Evolutionary conservation across 371 early-diverging fungal genomes (phyloP), one percentile per base, ranked within the genome.

Genomic region (Mucor lusitanicus): DNA sequence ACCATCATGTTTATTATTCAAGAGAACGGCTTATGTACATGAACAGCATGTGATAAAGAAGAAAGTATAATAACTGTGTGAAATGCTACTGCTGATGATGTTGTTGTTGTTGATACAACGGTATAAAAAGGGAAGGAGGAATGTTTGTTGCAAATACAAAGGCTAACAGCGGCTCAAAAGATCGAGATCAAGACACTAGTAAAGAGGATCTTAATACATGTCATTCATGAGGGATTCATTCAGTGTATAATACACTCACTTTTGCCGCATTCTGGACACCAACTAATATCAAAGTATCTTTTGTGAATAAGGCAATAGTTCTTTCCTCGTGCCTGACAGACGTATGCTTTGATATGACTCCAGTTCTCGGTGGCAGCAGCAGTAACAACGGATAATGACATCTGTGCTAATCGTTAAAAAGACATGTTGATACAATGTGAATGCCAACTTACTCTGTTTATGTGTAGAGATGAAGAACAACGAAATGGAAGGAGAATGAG

Each of bases 261-360:
- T 58, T 68, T 71, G 42, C 73, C 58, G 61, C 77, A 80, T 30
- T 77, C 78, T 40, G 77, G 80, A 57, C 80, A 80, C 80, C 78
- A 80, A 57, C 73, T 73, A 17, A 76, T 77, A 55, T 80, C 80
- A 63, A 77, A 77, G 35, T 80, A 77, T 11, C 75, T 65, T 55
- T 72, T 65, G 63, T 79, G 79, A 42, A 79, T 61, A 57, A 79
- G 66, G 30, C 79, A 79, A 30, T 79, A 79, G 60, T 68, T 79
- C 33, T 76, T 75, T 65, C 76, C 76, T 53, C 75, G 63, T n/a
- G 37, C 17, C 28, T 35, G 40, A 39, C 63, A 63, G 46, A 63
- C 48, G 3, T 27, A 19, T 2, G 39, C 21, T 8, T 50, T 50
- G n/a, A 50, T 23, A 12, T 19, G 13, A 25, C 23, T 50, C 21